Conservation (phyloP, 192 early-diverging fungal genomes). For the Cladochytrium replicatum region DNA sequence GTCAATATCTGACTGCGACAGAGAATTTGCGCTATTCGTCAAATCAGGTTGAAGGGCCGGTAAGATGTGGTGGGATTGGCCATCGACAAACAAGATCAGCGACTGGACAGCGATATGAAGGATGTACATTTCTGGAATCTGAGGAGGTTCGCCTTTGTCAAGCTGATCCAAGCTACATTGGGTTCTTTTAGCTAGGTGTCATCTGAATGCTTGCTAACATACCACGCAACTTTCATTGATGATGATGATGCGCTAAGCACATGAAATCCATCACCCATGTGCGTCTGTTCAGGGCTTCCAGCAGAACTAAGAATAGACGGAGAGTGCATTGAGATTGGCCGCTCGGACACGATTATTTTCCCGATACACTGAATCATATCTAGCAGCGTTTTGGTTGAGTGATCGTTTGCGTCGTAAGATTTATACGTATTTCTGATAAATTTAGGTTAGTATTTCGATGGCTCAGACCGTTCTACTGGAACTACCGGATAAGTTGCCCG, state of each 20-base stretch:
- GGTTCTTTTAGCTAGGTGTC: neutral
- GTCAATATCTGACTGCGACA: slow-evolving; percentile 35
- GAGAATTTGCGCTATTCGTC: slow-evolving; percentile 1
- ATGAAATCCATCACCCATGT: slow-evolving; percentile 6
- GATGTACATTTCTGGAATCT: slow-evolving; percentile 80
- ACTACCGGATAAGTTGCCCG: slow-evolving; percentile 44
- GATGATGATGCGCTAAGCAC: slow-evolving; percentile 39
- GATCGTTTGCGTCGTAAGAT: slow-evolving; percentile 66
- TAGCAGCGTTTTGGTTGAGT: slow-evolving; percentile 64
- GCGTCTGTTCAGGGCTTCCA: slow-evolving; percentile 4
- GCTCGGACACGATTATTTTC: slow-evolving; percentile 62
- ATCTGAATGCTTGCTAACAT: slow-evolving; percentile 25
- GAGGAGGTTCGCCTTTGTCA: slow-evolving; percentile 85
- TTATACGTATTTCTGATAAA: slow-evolving; percentile 44
- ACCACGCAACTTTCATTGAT: slow-evolving; percentile 64
- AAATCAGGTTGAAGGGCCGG: slow-evolving; percentile 23
- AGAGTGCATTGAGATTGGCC: slow-evolving; percentile 34
- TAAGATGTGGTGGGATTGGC: slow-evolving; percentile 54
- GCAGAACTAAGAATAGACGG: slow-evolving; percentile 7
- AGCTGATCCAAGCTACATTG: slow-evolving; percentile 68
- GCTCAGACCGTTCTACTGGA: neutral
- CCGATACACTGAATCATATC: slow-evolving; percentile 73
- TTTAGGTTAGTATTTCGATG: neutral
- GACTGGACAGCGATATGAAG: slow-evolving; percentile 67
- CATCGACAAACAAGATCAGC: slow-evolving; percentile 60